phyloP scores from a whole-genome alignment of 202 grass and related monocot species.

The Bolboschoenoplectus hybrid region DNA sequence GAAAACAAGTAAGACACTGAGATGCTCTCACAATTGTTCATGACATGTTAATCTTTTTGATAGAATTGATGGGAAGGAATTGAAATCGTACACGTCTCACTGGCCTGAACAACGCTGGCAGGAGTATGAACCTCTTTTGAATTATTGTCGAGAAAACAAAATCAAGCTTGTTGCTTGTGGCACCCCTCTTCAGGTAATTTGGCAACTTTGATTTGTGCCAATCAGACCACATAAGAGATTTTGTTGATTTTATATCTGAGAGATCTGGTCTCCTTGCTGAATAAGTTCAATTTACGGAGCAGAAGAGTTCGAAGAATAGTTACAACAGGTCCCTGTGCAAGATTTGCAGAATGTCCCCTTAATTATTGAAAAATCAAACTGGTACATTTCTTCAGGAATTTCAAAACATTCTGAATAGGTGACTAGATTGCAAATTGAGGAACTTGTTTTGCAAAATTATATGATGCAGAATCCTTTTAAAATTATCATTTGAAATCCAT shows the following conservation, averaged over 20 bases:
- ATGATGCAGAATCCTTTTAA: not conserved
- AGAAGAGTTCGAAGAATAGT: not conserved
- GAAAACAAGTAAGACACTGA: not conserved
- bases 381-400: not conserved
- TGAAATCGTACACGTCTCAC: constrained; percentile 75
- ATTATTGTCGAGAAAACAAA: constrained; percentile 76
- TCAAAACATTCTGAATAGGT: not conserved
- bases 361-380: not conserved
- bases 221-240: not conserved
- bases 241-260: not conserved
- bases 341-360: not conserved
- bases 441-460: not conserved
- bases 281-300: constrained; percentile 22
- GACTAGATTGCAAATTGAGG: not conserved
- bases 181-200: constrained; percentile 87
- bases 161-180: constrained; percentile 91
- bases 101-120: constrained; percentile 90
- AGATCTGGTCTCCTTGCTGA: not conserved
- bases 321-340: not conserved
- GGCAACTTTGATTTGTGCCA: not conserved
- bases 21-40: not conserved
- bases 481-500: constrained; percentile 10
- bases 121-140: constrained; percentile 94
- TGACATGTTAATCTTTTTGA: constrained; percentile 28
- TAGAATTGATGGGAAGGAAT: constrained; percentile 74